Evolutionary conservation across 148 eudicot species (phyloP), one percentile per base, ranked within the genome.

Genomic region (Rheum nobile): DNA sequence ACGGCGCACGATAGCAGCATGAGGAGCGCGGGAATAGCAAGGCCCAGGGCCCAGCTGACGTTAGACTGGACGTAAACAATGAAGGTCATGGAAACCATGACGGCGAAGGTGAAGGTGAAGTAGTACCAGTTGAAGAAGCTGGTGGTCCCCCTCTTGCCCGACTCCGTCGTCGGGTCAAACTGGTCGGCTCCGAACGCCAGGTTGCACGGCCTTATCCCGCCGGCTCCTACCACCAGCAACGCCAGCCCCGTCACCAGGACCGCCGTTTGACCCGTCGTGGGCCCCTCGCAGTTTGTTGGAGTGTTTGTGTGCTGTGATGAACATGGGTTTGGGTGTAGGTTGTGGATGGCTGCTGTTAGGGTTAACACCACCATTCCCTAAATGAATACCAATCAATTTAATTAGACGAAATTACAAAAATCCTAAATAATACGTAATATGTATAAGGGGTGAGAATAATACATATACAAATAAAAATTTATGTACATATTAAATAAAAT

Each of bases 111-210:
- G 48, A 78, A 80, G 47, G 88, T 86, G 88, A 88, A 85, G 73
- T 79, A 85, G 79, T 84, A 88, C 93, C 93, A 86, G 38, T 85
- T 89, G 82, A 89, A 89, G 83, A 86, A 89, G 70, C 88, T 85
- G 35, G 46, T 80, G 17, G 85, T 79, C n/a, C 87, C 90, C 0
- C 83, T 81, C 65, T 83, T 89, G 16, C 90, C 90, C 0, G 87
- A 85, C 8, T 83, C 88, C 1, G 88, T 89, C 6, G 77, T 46
- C 12, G 88, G 90, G 74, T 86, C 84, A 35, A 89, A 87, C 32
- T 86, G 93, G 67, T 89, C 88, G 0, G 88, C 90, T 5, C 93
- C 90, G 26, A 89, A 89, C 21, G 93, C 90, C 11, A 86, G 47
- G 75, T 85, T 86, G 67, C 90, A 89, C 22, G 93, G 90, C 10